Evolutionary conservation across 2,329 filamentous ascomycete genomes (phyloP).

Genomic region (Colletotrichum tropicicola): DNA sequence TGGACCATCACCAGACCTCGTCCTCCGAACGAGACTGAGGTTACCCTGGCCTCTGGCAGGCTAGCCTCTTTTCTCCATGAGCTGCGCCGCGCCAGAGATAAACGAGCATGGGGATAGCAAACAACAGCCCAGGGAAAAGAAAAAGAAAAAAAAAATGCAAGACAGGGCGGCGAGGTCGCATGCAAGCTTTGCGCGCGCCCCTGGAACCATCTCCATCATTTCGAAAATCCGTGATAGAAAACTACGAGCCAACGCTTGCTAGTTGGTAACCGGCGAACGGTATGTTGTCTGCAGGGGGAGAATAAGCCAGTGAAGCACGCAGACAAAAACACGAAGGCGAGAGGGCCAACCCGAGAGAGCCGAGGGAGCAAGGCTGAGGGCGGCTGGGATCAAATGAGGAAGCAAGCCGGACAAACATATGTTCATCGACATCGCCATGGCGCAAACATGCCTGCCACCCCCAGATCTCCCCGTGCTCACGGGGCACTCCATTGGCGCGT

Average conservation of each 20-base stretch:
- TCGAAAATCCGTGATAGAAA: too few relatives aligned
- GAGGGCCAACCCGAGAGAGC: too few relatives aligned
- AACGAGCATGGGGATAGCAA: background rate
- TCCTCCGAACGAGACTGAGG: conserved; percentile 13
- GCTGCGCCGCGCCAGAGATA: background rate
- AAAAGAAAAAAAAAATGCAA: background rate
- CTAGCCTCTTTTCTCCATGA: background rate
- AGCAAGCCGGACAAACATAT: background rate
- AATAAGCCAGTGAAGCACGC: too few relatives aligned
- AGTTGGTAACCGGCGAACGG: too few relatives aligned
- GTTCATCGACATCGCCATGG: background rate
- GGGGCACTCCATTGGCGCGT: background rate
- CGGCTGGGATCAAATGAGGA: background rate
- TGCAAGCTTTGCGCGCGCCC: too few relatives aligned
- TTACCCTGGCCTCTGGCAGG: background rate
- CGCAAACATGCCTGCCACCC: background rate
- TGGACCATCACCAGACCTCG: conserved; percentile 16
- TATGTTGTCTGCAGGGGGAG: too few relatives aligned
- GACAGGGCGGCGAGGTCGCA: background rate
- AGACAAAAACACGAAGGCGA: background rate
- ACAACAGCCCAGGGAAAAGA: background rate
- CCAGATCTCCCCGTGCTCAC: background rate
- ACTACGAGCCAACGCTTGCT: too few relatives aligned
- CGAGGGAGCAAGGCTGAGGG: too few relatives aligned
- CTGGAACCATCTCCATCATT: too few relatives aligned